phyloP scores from a whole-genome alignment of 805 yeast genomes.

The Candida pini region DNA sequence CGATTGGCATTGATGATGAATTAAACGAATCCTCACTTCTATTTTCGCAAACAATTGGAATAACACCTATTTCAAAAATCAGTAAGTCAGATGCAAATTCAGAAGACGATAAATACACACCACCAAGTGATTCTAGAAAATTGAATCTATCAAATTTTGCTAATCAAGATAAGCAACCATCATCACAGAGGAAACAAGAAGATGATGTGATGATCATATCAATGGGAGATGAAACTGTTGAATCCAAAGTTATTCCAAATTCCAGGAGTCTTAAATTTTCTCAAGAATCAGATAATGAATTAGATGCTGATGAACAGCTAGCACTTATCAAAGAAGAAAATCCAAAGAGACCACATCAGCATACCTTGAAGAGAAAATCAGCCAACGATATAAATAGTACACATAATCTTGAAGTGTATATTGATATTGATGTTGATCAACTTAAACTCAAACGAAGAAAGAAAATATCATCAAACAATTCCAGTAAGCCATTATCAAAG shows the following conservation, averaged over 20 bases:
- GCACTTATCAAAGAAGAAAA: too few species aligned
- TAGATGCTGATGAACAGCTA: not conserved
- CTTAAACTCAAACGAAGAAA: not conserved
- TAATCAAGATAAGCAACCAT: not conserved
- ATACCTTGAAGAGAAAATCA: not conserved
- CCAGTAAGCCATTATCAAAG: not conserved
- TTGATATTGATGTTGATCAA: not conserved
- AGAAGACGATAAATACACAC: constrained; percentile 1
- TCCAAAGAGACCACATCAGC: not conserved
- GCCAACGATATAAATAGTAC: too few species aligned
- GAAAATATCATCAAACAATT: constrained; percentile 1
- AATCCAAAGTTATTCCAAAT: constrained; percentile 1
- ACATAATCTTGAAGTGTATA: constrained; percentile 4
- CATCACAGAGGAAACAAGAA: not conserved
- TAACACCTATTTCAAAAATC: not conserved
- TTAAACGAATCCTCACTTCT: not conserved
- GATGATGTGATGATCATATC: constrained; percentile 6
- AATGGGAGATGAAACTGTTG: constrained; percentile 5
- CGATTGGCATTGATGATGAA: not conserved
- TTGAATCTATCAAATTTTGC: not conserved
- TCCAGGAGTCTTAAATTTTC: constrained; percentile 1
- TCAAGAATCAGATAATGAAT: not conserved
- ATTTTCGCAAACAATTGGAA: not conserved
- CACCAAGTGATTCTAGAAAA: not conserved
- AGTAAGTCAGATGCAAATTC: not conserved